phyloP scores from a whole-genome alignment of 2,329 filamentous ascomycete species.

The Sphaceloma murrayae region DNA sequence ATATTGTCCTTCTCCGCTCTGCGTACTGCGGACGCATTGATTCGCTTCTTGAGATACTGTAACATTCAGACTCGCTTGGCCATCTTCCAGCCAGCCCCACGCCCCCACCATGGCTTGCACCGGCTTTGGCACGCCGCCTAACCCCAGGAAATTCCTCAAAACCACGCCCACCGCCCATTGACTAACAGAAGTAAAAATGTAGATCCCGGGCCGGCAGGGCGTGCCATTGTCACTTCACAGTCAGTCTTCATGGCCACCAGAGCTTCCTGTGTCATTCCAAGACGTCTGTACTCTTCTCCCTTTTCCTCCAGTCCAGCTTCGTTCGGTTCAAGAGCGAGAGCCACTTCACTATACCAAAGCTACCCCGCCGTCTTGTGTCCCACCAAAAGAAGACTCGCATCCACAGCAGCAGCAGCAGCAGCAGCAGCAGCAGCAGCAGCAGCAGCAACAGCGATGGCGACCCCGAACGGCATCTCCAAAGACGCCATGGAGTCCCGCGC shows the following conservation, averaged over 20 bases:
- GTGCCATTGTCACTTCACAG: not conserved
- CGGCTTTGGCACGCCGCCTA: not conserved
- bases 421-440: too few relatives aligned
- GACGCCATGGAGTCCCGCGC: constrained; percentile 22
- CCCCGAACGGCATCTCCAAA: constrained; percentile 15
- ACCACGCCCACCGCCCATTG: constrained; percentile 7
- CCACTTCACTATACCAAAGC: too few relatives aligned
- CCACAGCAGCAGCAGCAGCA: not conserved
- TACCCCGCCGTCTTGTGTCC: not conserved
- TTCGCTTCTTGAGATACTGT: not conserved
- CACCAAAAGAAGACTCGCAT: not conserved
- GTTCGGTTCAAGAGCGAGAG: not conserved
- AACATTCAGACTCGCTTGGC: not conserved
- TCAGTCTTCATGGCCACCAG: not conserved
- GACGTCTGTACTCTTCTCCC: not conserved
- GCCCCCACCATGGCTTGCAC: constrained; percentile 2
- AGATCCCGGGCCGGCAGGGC: not conserved
- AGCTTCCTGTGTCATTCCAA: not conserved
- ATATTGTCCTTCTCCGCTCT: too few relatives aligned
- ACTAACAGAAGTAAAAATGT: constrained; percentile 1
- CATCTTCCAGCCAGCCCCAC: not conserved
- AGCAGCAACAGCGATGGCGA: constrained; percentile 14
- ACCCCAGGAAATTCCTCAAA: not conserved
- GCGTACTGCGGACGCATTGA: too few relatives aligned
- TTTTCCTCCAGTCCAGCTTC: not conserved